Evolutionary conservation across 345 rosid species (phyloP), one percentile per base, ranked within the genome.

Genomic region (Lumnitzera littorea): DNA sequence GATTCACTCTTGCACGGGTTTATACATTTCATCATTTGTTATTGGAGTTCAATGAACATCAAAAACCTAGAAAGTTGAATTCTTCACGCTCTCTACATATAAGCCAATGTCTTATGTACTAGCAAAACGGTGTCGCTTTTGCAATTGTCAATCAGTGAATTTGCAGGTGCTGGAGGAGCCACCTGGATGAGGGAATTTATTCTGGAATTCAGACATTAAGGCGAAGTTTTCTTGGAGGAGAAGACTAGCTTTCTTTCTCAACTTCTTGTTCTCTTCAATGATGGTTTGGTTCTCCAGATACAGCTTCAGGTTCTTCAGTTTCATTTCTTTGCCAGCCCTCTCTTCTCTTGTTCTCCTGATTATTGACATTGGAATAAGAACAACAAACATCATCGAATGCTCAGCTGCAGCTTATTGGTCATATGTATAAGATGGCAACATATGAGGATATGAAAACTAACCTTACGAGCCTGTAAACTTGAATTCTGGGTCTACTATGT

Each of bases 251-350:
- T 51, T 51, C 20, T 51, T 51, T 23, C 53, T 51, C 53, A 51
- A 23, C 53, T 50, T 50, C n/a, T 50, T 50, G 53, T 50, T 50
- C 53, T 50, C 20, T 51, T 51, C 53, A 51, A 51, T 15, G 53
- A 51, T 51, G 24, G 20, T 51, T 23, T 51, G 53, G 53, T 14
- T 51, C 53, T 51, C 53, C 53, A 51, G 15, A 23, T 51, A 14
- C 53, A 51, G 53, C 53, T 51, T 51, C 53, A 51, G 16, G 53
- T 51, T 51, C 53, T 51, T 23, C 24, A 51, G 11, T 23, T 51
- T 51, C 53, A 51, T 51, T 8, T 51, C 53, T 23, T 51, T 15
- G 11, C 53, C 53, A 1, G 20, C 8, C 16, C 20, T 23, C 15
- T 51, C 24, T 23, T 23, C 1, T 3, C 17, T 51, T n/a, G 24